phyloP scores from a whole-genome alignment of 179 eudicot species.

The Silene coronaria region DNA sequence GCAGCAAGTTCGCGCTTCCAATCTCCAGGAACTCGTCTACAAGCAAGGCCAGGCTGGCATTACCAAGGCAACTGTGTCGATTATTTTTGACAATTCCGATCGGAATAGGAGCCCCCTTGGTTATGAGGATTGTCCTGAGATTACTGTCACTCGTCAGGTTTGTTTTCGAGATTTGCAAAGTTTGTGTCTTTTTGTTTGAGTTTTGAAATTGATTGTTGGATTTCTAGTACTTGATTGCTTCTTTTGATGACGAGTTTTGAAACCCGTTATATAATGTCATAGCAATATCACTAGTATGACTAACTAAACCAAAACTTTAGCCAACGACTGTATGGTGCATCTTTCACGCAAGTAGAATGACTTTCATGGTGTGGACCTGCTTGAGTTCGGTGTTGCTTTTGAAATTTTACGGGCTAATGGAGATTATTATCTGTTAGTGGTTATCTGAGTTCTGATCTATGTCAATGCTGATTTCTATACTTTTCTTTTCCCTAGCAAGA shows the following conservation, averaged over 20 bases:
- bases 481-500: background rate
- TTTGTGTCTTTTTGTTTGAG: background rate
- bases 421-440: background rate
- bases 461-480: background rate
- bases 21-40: slow-evolving; percentile 89
- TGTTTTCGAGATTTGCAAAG: background rate
- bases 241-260: background rate
- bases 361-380: no score
- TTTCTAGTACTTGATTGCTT: background rate
- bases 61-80: slow-evolving; percentile 85
- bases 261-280: background rate
- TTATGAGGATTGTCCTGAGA: slow-evolving; percentile 73
- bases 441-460: background rate
- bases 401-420: background rate
- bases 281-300: background rate
- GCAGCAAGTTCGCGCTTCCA: slow-evolving; percentile 95
- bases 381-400: background rate
- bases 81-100: slow-evolving; percentile 75
- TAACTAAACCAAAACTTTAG: background rate
- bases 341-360: no score
- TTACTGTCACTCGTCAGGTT: slow-evolving; percentile 97
- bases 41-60: slow-evolving; percentile 99
- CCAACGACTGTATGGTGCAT: background rate
- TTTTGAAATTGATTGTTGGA: background rate
- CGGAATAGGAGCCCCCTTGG: slow-evolving; percentile 84